Evolutionary conservation across 2,329 filamentous ascomycete species (phyloP).

Genomic region (Trichoderma sp.): DNA sequence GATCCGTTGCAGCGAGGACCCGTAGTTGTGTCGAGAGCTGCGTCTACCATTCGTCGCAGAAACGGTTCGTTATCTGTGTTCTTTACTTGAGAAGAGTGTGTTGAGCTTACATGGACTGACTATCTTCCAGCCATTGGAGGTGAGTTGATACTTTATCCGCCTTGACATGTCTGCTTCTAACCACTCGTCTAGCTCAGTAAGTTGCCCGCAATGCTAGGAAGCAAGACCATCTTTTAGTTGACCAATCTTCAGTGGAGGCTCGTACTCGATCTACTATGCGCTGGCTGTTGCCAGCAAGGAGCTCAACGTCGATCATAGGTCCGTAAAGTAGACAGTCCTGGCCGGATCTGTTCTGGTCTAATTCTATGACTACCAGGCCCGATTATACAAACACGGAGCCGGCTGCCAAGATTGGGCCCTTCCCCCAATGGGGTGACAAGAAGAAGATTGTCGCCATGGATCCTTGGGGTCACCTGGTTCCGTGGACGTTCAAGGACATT

Average conservation of each 20-base stretch:
- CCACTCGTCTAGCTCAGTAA: constrained; percentile 43
- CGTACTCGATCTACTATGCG: constrained; percentile 94
- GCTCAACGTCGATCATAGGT: constrained; percentile 77
- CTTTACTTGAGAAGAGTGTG: no score
- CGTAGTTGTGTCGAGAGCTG: constrained; percentile 78
- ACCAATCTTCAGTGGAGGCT: constrained; percentile 64
- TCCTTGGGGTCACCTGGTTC: constrained; percentile 83
- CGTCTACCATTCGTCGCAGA: constrained; percentile 74
- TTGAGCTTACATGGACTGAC: constrained; percentile 6
- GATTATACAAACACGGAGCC: constrained; percentile 80
- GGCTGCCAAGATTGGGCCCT: constrained; percentile 84
- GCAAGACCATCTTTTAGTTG: background rate
- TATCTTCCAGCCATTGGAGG: constrained; percentile 57
- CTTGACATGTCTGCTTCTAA: background rate
- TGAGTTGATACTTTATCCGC: constrained; percentile 39
- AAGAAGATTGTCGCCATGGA: constrained; percentile 99
- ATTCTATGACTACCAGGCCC: constrained; percentile 44
- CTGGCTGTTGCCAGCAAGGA: constrained; percentile 90
- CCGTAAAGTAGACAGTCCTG: constrained; percentile 21
- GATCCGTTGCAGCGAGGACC: constrained; percentile 78
- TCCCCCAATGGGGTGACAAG: constrained; percentile 83
- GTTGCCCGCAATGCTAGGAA: constrained; percentile 25
- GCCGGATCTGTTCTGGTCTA: background rate
- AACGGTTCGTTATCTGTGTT: constrained; percentile 62
- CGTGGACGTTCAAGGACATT: constrained; percentile 78